A percentile compares a stretch with the other conserved stretches of the same genome.
Evolutionary conservation across 192 early-diverging fungal species (phyloP).

Genomic region (Powellomyces hirtus): DNA sequence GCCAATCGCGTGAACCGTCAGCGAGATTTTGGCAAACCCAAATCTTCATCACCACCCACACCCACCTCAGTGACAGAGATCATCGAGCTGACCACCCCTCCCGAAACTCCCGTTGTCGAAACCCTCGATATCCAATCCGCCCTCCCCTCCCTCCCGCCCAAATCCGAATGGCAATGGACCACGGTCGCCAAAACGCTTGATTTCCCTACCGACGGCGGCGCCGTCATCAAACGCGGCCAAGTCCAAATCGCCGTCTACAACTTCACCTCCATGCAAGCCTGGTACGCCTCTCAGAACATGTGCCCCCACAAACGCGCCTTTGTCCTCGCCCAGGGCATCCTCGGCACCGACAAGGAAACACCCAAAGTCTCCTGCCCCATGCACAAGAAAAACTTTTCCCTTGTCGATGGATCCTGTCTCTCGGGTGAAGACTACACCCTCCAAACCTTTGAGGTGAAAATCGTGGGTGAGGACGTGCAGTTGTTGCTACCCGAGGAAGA

Average conservation of each 20-base stretch:
- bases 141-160: slow-evolving; percentile 7
- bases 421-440: slow-evolving; percentile 45
- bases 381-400: slow-evolving; percentile 62
- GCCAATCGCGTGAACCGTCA: background rate
- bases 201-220: slow-evolving; percentile 51
- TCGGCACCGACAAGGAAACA: slow-evolving; percentile 42
- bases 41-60: background rate
- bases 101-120: background rate
- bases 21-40: background rate
- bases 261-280: slow-evolving; percentile 39
- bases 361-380: slow-evolving; percentile 67
- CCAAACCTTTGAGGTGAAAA: slow-evolving; percentile 59
- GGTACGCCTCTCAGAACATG: slow-evolving; percentile 75
- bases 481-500: slow-evolving; percentile 44
- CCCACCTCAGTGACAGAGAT: no score
- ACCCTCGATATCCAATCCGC: background rate
- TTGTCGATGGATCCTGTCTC: slow-evolving; percentile 53
- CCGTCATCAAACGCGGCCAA: slow-evolving; percentile 56
- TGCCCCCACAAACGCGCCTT: slow-evolving; percentile 74
- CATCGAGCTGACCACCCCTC: background rate
- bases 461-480: slow-evolving; percentile 43
- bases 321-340: slow-evolving; percentile 58
- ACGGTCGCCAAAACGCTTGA: slow-evolving; percentile 28
- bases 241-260: slow-evolving; percentile 65
- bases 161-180: slow-evolving; percentile 34